phyloP scores from a whole-genome alignment of 352 stramenopile genomes.

The Pythium folliculosum region DNA sequence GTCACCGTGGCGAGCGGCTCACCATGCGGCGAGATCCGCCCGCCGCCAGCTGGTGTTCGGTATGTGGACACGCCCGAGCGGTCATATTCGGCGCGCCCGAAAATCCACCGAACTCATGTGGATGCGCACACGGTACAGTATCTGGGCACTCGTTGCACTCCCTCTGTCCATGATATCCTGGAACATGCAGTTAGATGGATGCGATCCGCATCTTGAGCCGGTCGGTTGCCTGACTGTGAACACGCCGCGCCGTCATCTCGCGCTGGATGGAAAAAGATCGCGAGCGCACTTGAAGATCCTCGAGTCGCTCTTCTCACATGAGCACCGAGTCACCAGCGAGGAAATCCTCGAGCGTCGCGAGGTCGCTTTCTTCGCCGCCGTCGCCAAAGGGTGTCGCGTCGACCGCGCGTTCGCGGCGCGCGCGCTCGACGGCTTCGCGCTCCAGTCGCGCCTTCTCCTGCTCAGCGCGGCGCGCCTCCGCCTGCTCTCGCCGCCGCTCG shows the following conservation, averaged over 20 bases:
- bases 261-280: not conserved
- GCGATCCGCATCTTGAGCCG: not conserved
- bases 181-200: not conserved
- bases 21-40: not conserved
- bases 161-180: too few relatives aligned
- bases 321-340: conserved; percentile 51
- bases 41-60: not conserved
- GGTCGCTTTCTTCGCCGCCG: conserved; percentile 22
- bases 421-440: conserved; percentile 35
- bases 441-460: conserved; percentile 29
- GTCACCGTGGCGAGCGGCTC: not conserved
- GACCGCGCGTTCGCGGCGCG: conserved; percentile 44
- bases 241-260: not conserved
- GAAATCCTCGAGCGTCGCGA: conserved; percentile 68
- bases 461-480: conserved; percentile 27
- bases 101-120: not conserved
- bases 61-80: not conserved
- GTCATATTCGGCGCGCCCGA: not conserved
- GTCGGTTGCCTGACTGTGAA: not conserved
- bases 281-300: not conserved
- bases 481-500: conserved; percentile 33
- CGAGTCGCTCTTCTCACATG: conserved; percentile 31
- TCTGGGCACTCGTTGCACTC: too few relatives aligned
- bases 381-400: conserved; percentile 30
- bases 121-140: not conserved